Evolutionary conservation across 2,329 filamentous ascomycete species (phyloP).

Genomic region (Dactylellina parvicollis): DNA sequence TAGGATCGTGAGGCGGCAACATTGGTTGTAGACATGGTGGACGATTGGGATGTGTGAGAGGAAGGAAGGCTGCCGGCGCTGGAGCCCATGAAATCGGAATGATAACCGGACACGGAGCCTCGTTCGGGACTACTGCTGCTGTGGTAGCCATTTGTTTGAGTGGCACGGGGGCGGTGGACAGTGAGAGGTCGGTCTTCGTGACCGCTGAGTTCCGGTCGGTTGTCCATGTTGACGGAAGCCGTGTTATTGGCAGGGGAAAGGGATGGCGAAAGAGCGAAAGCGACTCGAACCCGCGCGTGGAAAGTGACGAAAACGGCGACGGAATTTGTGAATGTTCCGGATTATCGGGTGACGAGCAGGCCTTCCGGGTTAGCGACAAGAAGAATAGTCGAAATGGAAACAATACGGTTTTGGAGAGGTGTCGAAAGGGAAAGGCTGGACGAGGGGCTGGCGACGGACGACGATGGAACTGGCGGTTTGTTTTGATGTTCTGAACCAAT

Average conservation of each 20-base stretch:
- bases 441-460: background rate
- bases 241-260: slow-evolving; percentile 11
- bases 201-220: slow-evolving; percentile 36
- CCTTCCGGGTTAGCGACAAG: background rate
- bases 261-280: slow-evolving; percentile 20
- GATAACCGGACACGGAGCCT: slow-evolving; percentile 37
- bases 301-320: slow-evolving; percentile 36
- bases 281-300: slow-evolving; percentile 13
- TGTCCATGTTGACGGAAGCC: slow-evolving; percentile 35
- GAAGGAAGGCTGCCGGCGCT: slow-evolving; percentile 45
- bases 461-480: background rate
- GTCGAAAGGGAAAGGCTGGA: slow-evolving; percentile 1
- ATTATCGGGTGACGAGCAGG: slow-evolving; percentile 11
- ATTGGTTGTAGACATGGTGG: slow-evolving; percentile 42
- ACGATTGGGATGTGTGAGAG: slow-evolving; percentile 42
- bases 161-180: slow-evolving; percentile 34
- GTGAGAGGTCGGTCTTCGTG: slow-evolving; percentile 49
- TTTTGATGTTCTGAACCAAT: too few species aligned
- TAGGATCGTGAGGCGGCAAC: slow-evolving; percentile 80
- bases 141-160: slow-evolving; percentile 41
- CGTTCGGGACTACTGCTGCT: slow-evolving; percentile 51
- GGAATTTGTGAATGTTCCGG: slow-evolving; percentile 29
- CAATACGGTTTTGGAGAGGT: background rate
- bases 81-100: slow-evolving; percentile 52
- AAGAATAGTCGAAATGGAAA: slow-evolving; percentile 4